phyloP scores from a whole-genome alignment of 352 stramenopile genomes.

The Pythium chondricola region DNA sequence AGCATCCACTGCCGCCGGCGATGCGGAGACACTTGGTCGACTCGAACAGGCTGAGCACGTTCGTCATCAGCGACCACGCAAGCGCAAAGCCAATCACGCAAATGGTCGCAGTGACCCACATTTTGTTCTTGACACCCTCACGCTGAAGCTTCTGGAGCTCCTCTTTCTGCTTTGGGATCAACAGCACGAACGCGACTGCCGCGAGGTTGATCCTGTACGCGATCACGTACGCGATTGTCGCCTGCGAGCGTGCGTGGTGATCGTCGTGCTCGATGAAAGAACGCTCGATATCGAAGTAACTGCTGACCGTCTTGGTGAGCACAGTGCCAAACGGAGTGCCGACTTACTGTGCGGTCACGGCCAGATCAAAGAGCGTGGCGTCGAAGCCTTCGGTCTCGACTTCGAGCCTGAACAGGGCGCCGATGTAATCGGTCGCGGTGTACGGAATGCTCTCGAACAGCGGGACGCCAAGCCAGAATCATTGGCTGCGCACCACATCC shows the following conservation, averaged over 20 bases:
- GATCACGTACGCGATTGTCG: constrained; percentile 52
- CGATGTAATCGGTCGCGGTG: constrained; percentile 39
- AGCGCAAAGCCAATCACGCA: constrained; percentile 40
- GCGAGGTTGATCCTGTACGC: constrained; percentile 48
- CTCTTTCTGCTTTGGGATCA: constrained; percentile 44
- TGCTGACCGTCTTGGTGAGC: constrained; percentile 51
- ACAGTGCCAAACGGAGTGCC: constrained; percentile 43
- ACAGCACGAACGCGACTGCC: constrained; percentile 37
- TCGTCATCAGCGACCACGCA: constrained; percentile 55
- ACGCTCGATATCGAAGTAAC: constrained; percentile 45
- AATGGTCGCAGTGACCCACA: constrained; percentile 28
- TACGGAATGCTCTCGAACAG: constrained; percentile 44
- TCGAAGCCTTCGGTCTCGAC: constrained; percentile 43
- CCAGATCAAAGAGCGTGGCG: constrained; percentile 38
- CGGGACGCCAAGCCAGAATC: constrained; percentile 59
- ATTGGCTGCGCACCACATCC: constrained; percentile 61
- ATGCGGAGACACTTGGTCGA: constrained; percentile 50
- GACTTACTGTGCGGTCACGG: constrained; percentile 35
- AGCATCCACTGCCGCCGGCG: constrained; percentile 37
- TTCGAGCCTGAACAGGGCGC: constrained; percentile 44
- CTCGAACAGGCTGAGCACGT: constrained; percentile 43
- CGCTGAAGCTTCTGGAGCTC: constrained; percentile 38
- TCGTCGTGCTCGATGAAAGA: constrained; percentile 11
- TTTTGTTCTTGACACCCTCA: constrained; percentile 32
- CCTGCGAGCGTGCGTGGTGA: constrained; percentile 34